A percentile compares a stretch with the other conserved stretches of the same genome.
phyloP scores from a whole-genome alignment of 768 basidiomycete genomes.

The Lactarius akahatsu region DNA sequence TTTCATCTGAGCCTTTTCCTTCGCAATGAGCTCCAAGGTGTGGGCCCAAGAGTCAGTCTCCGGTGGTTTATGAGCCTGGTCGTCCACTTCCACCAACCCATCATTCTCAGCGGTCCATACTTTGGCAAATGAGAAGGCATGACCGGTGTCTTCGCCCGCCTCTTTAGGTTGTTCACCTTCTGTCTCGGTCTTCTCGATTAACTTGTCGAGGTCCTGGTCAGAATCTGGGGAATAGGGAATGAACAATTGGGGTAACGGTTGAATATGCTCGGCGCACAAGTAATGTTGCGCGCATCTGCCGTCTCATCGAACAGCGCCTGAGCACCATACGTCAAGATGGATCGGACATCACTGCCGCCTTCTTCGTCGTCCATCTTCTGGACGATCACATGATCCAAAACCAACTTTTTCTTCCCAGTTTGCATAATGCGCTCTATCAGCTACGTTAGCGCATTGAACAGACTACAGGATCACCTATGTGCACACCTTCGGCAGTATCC shows the following conservation, averaged over 20 bases:
- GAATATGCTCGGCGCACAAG: constrained; percentile 44
- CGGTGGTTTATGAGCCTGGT: constrained; percentile 41
- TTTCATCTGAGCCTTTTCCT: constrained; percentile 46
- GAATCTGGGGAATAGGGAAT: constrained; percentile 49
- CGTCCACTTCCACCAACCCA: constrained; percentile 62
- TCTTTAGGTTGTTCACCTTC: constrained; percentile 56
- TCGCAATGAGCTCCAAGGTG: constrained; percentile 53
- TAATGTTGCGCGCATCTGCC: constrained; percentile 59
- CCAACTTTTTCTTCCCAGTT: constrained; percentile 92
- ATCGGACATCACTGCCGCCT: constrained; percentile 72
- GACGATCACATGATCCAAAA: constrained; percentile 92
- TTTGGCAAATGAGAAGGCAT: constrained; percentile 85
- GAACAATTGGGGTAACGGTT: neutral
- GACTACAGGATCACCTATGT: neutral
- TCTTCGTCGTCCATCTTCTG: constrained; percentile 92
- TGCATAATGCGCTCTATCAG: constrained; percentile 82
- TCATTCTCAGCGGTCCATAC: constrained; percentile 86
- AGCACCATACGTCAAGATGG: constrained; percentile 87
- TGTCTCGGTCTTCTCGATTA: constrained; percentile 82
- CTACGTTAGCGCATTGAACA: neutral
- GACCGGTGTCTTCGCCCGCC: constrained; percentile 47
- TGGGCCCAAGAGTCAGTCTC: constrained; percentile 83
- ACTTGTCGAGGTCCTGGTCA: constrained; percentile 77
- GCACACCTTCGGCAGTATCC: constrained; percentile 81
- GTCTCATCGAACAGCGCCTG: constrained; percentile 77